phyloP scores from a whole-genome alignment of 768 basidiomycete genomes.

The Termitomyces sp. region DNA sequence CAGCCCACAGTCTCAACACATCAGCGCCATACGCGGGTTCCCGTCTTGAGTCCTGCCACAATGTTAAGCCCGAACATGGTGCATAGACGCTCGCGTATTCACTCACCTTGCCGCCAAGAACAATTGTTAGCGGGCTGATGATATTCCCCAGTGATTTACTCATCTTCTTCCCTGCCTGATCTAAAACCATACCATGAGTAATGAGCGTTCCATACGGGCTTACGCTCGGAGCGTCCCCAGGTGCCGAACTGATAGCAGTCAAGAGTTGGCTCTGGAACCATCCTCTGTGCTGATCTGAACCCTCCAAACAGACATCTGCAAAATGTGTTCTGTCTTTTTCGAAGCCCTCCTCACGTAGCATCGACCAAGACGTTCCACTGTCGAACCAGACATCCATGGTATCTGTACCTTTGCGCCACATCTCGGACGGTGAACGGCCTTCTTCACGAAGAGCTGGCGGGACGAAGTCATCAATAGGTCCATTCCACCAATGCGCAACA shows the following conservation, averaged over 20 bases:
- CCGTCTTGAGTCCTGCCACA: conserved; percentile 53
- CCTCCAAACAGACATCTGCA: conserved; percentile 91
- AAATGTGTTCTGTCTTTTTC: conserved; percentile 28
- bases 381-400: conserved; percentile 99
- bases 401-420: conserved; percentile 80
- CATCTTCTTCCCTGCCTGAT: conserved; percentile 90
- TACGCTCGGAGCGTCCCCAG: conserved; percentile 23
- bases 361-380: conserved; percentile 91
- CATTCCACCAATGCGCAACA: conserved; percentile 88
- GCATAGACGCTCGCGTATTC: background rate
- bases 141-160: conserved; percentile 96
- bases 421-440: conserved; percentile 33
- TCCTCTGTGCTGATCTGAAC: conserved; percentile 95
- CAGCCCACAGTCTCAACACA: conserved; percentile 85
- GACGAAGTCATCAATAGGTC: conserved; percentile 78
- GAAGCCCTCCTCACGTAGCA: conserved; percentile 44
- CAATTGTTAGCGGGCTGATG: conserved; percentile 74
- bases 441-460: conserved; percentile 48
- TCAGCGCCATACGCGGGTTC: conserved; percentile 84
- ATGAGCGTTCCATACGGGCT: conserved; percentile 74
- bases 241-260: conserved; percentile 61
- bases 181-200: conserved; percentile 96
- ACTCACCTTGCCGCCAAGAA: conserved; percentile 71
- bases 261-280: conserved; percentile 98
- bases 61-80: background rate